These are phyloP conservation scores for Vaccinium corymbosum DNA, from an alignment of 148 eudicot genomes.

Conservation along the genomic window DNA sequence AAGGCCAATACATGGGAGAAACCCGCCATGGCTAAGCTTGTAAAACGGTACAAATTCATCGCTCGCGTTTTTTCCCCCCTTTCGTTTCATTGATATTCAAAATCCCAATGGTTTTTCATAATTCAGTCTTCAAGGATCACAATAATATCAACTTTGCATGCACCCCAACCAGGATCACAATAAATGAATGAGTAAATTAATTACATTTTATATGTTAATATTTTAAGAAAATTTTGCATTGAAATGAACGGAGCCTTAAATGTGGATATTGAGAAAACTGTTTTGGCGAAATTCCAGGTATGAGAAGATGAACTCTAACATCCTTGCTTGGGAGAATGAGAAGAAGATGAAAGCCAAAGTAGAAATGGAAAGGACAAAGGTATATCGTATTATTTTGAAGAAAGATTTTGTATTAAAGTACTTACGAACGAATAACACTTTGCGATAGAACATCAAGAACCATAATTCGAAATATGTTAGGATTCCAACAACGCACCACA, in stretches of 20 bases:
- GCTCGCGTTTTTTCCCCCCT: not conserved
- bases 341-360: slow-evolving; percentile 48
- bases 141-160: too few species aligned
- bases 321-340: slow-evolving; percentile 71
- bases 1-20: slow-evolving; percentile 72
- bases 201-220: too few species aligned
- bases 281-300: slow-evolving; percentile 35
- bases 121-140: too few species aligned
- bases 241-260: not conserved
- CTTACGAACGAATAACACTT: too few species aligned
- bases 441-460: too few species aligned
- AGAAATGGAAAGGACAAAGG: slow-evolving; percentile 62
- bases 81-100: not conserved
- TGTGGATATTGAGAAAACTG: not conserved
- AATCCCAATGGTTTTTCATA: not conserved
- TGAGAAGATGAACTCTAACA: slow-evolving; percentile 42
- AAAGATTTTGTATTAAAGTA: too few species aligned
- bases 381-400: not conserved
- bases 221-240: too few species aligned
- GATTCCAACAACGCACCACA: too few species aligned
- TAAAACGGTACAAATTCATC: slow-evolving; percentile 34
- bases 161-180: too few species aligned
- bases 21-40: slow-evolving; percentile 55
- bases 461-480: too few species aligned
- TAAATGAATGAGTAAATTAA: too few species aligned